A percentile compares a stretch with the other conserved stretches of the same genome.
phyloP scores from a whole-genome alignment of 164 flowering plant genomes.

The Hamamelis virginiana region DNA sequence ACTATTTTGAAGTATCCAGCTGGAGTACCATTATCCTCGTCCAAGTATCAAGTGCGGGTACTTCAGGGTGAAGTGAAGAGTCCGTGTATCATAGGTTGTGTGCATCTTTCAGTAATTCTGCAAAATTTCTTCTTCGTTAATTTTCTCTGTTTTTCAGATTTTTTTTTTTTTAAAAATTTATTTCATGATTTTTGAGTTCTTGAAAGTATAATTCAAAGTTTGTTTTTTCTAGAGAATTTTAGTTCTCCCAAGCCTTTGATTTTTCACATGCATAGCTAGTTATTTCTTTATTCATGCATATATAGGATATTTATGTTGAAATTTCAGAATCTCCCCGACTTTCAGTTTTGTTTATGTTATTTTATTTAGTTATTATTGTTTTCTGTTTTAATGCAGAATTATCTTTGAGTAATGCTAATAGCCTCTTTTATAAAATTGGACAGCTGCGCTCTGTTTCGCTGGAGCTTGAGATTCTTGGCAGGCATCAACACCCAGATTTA shows the following conservation, averaged over 20 bases:
- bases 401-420: neutral
- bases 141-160: neutral
- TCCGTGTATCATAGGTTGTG: too few relatives aligned
- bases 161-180: too few relatives aligned
- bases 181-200: neutral
- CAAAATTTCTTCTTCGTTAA: neutral
- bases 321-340: neutral
- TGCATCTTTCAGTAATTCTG: neutral
- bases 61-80: too few relatives aligned
- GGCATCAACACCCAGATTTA: slow-evolving; percentile 83
- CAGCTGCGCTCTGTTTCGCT: slow-evolving; percentile 83
- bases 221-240: neutral
- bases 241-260: neutral
- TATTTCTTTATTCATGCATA: neutral
- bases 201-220: neutral
- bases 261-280: neutral
- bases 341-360: neutral
- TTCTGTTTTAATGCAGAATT: neutral
- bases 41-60: too few relatives aligned
- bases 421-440: slow-evolving; percentile 1
- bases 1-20: too few relatives aligned
- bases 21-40: too few relatives aligned
- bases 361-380: neutral
- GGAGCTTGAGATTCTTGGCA: slow-evolving; percentile 92
- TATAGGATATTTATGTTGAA: neutral